Percentiles rank a stretch among this genome's conserved stretches.
phyloP scores from a whole-genome alignment of 2,329 filamentous ascomycete species.

The Zalaria sp. region DNA sequence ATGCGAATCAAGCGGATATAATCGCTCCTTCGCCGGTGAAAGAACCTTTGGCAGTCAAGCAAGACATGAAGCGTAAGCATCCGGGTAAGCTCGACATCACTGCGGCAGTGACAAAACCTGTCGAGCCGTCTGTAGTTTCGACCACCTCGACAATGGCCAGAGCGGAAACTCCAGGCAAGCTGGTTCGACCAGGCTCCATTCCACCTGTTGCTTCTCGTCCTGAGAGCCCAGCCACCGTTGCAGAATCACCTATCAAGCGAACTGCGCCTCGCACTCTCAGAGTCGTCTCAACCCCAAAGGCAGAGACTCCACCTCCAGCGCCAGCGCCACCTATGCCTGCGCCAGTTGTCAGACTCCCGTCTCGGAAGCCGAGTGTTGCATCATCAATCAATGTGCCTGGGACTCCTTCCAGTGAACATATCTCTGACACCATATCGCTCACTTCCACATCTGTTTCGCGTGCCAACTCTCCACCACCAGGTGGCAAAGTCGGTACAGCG shows the following conservation, averaged over 20 bases:
- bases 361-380: constrained; percentile 39
- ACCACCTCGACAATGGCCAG: constrained; percentile 7
- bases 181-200: constrained; percentile 15
- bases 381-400: constrained; percentile 52
- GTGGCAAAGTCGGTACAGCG: constrained; percentile 44
- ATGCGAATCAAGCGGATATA: no score
- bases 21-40: no score
- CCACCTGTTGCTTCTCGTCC: constrained; percentile 21
- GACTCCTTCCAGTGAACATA: constrained; percentile 57
- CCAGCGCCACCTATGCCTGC: constrained; percentile 15
- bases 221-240: constrained; percentile 11
- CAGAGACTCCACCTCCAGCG: constrained; percentile 36
- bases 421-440: constrained; percentile 65
- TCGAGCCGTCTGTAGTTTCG: constrained; percentile 5
- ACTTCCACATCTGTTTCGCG: constrained; percentile 60
- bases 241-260: not conserved
- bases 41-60: not conserved
- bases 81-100: constrained; percentile 34
- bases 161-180: constrained; percentile 10
- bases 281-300: constrained; percentile 53
- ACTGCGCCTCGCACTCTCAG: constrained; percentile 51
- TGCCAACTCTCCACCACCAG: constrained; percentile 52
- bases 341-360: constrained; percentile 25
- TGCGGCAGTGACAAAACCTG: constrained; percentile 19
- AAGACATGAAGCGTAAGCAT: constrained; percentile 10